phyloP scores from a whole-genome alignment of 257 asterid genomes.

The Nicotiana noctiflora region DNA sequence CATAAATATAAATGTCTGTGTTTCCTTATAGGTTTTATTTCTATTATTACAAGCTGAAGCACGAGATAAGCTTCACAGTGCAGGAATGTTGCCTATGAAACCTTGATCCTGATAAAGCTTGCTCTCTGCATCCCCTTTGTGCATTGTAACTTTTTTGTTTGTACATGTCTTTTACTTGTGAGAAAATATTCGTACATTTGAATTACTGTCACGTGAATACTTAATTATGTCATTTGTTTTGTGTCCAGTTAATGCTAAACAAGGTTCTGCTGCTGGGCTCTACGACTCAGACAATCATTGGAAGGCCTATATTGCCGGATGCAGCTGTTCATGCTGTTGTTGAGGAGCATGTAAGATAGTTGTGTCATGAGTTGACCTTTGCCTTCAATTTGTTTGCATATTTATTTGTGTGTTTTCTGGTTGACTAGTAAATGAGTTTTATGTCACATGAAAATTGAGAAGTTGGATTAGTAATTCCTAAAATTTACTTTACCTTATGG shows the following conservation, averaged over 20 bases:
- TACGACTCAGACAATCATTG: slow-evolving; percentile 62
- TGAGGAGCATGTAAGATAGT: slow-evolving; percentile 85
- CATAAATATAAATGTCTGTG: background rate
- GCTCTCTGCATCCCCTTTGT: background rate
- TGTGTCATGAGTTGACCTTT: slow-evolving; percentile 1
- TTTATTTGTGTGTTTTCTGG: background rate
- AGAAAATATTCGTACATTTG: background rate
- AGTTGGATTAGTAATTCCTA: background rate
- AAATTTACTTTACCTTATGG: no score
- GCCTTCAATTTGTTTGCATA: background rate
- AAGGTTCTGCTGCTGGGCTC: slow-evolving; percentile 92
- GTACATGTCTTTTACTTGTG: background rate
- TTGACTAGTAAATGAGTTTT: background rate
- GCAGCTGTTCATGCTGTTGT: slow-evolving; percentile 96
- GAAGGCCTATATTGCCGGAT: slow-evolving; percentile 85
- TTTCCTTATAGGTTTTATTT: background rate
- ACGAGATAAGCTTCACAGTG: background rate
- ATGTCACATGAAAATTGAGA: background rate
- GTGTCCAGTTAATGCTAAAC: slow-evolving; percentile 63
- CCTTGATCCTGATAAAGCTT: background rate
- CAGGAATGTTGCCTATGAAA: background rate
- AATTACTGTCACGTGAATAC: background rate
- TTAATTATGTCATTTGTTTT: background rate
- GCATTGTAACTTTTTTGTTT: no score
- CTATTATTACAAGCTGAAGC: background rate